These are phyloP conservation scores for Stachybotrys chartarum DNA, from an alignment of 2,329 filamentous ascomycete species.

Conservation along the genomic window DNA sequence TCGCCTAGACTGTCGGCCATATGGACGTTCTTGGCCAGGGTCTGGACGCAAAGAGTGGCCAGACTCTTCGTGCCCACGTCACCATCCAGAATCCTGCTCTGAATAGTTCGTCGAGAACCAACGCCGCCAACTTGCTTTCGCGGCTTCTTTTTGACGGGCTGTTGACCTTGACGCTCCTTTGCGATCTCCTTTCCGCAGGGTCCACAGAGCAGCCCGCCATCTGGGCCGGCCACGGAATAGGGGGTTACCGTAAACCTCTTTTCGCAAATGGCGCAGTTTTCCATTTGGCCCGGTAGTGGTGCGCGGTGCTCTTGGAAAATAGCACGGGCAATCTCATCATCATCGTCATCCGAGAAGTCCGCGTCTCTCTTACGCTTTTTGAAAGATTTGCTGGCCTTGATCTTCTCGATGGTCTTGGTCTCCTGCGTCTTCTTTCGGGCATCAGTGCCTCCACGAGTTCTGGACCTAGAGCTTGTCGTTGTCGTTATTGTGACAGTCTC, in stretches of 20 bases:
- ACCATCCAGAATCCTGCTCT: slow-evolving; percentile 82
- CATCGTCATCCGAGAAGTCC: slow-evolving; percentile 36
- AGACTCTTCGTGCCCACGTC: slow-evolving; percentile 61
- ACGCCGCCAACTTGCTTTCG: slow-evolving; percentile 46
- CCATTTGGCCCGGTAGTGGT: slow-evolving; percentile 75
- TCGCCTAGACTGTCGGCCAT: slow-evolving; percentile 56
- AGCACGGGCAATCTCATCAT: slow-evolving; percentile 44
- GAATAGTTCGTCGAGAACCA: slow-evolving; percentile 63
- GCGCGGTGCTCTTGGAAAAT: slow-evolving; percentile 39
- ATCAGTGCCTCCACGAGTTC: neutral
- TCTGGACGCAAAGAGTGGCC: slow-evolving; percentile 56
- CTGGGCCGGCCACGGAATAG: slow-evolving; percentile 74
- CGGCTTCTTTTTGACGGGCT: slow-evolving; percentile 30
- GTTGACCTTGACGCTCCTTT: slow-evolving; percentile 46
- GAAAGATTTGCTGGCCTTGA: slow-evolving; percentile 53
- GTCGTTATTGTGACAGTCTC: slow-evolving; percentile 18
- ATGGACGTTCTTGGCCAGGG: slow-evolving; percentile 54
- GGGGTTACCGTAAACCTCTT: slow-evolving; percentile 91
- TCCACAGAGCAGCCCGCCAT: slow-evolving; percentile 79
- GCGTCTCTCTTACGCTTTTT: slow-evolving; percentile 41
- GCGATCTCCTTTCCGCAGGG: slow-evolving; percentile 71
- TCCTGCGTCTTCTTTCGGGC: slow-evolving; percentile 34
- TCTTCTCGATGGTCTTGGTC: slow-evolving; percentile 50
- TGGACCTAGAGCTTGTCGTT: neutral
- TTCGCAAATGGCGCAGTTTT: slow-evolving; percentile 76